Conservation (phyloP, 352 stramenopile genomes). For the Globisporangium mamillatum region DNA sequence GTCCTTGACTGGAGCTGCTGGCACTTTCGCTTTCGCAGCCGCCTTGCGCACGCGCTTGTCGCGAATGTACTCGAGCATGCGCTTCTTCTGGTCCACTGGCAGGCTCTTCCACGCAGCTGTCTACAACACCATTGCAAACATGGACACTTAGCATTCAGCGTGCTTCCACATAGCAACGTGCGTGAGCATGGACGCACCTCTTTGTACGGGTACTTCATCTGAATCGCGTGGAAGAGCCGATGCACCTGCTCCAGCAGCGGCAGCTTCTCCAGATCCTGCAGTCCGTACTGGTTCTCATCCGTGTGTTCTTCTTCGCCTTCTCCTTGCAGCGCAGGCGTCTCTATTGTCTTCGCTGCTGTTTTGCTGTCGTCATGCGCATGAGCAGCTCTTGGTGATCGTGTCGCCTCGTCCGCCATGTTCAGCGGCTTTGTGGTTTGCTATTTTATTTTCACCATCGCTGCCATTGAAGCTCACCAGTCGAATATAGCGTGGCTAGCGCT, state of each 20-base stretch:
- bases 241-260: constrained; percentile 85
- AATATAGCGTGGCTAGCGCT: not conserved
- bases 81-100: constrained; percentile 73
- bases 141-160: not conserved
- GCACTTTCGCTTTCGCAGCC: constrained; percentile 12
- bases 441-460: not conserved
- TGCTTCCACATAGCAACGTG: not conserved
- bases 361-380: not conserved
- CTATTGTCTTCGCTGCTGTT: not conserved
- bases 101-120: constrained; percentile 74
- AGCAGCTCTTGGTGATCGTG: not conserved
- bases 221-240: constrained; percentile 80
- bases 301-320: constrained; percentile 9
- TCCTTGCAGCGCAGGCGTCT: not conserved
- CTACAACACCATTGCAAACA: constrained; percentile 20
- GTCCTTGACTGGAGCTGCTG: constrained; percentile 8
- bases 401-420: constrained; percentile 1
- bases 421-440: not conserved
- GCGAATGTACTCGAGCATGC: constrained; percentile 82
- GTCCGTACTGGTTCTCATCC: constrained; percentile 64
- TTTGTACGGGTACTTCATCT: constrained; percentile 80
- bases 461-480: not conserved
- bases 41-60: constrained; percentile 42
- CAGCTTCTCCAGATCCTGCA: constrained; percentile 57
- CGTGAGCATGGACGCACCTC: constrained; percentile 32